Conservation (phyloP, 768 basidiomycete genomes). For the Tricholoma bakamatsutake region DNA sequence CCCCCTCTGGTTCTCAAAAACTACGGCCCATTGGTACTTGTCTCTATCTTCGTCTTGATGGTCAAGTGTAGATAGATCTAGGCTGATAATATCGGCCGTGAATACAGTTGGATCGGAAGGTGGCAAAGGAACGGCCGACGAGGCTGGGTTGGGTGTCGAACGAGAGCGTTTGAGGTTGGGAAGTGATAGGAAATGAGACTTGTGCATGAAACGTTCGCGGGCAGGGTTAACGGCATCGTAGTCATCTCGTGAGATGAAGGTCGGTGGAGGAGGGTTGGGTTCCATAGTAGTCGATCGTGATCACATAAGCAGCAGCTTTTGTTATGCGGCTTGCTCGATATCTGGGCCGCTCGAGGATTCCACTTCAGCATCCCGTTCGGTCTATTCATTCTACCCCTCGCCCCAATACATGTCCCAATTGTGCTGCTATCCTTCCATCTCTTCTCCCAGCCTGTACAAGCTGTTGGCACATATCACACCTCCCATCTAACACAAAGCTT, state of each 20-base stretch:
- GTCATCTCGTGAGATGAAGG: conserved; percentile 33
- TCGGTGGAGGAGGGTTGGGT: conserved; percentile 31
- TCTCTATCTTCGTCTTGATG: conserved; percentile 33
- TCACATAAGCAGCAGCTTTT: too few relatives aligned
- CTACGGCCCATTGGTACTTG: conserved; percentile 67
- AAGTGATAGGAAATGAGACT: conserved; percentile 29
- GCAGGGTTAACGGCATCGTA: conserved; percentile 39
- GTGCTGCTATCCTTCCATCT: conserved; percentile 52
- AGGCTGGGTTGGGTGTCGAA: conserved; percentile 1
- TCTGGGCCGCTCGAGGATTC: not conserved
- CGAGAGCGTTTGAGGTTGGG: conserved; percentile 19
- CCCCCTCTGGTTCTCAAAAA: conserved; percentile 86
- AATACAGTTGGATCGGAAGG: not conserved
- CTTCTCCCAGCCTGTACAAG: conserved; percentile 66
- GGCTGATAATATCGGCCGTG: conserved; percentile 4
- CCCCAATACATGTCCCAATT: conserved; percentile 49
- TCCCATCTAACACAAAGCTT: conserved; percentile 51
- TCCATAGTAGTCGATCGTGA: conserved; percentile 1
- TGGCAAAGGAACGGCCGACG: not conserved
- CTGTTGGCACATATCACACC: conserved; percentile 62
- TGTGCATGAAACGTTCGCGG: conserved; percentile 37
- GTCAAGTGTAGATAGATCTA: conserved; percentile 11
- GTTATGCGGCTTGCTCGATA: not conserved
- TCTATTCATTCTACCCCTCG: not conserved
- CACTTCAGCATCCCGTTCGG: not conserved